These are phyloP conservation scores for Cafeteria roenbergensis DNA, from an alignment of 108 stramenopile genomes.

Conservation along the genomic window DNA sequence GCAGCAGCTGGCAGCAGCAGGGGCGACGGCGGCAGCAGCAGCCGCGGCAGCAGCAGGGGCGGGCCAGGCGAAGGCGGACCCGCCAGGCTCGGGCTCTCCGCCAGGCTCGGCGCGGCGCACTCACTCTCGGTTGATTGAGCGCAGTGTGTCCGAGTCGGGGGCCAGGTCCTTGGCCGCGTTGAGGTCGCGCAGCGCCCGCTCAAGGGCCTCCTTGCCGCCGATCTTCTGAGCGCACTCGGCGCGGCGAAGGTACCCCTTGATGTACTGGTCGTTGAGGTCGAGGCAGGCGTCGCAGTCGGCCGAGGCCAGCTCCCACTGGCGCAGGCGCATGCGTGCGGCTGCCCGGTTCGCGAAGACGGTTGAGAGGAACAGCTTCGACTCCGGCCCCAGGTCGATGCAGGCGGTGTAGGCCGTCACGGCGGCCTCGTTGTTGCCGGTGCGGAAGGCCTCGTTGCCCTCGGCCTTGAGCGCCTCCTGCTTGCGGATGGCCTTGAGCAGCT, in stretches of 20 bases:
- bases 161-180: conserved; percentile 1
- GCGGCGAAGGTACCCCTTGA: neutral
- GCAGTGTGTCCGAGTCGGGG: neutral
- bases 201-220: neutral
- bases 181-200: neutral
- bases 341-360: conserved; percentile 23
- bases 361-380: neutral
- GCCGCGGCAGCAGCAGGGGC: too few species aligned
- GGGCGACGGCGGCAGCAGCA: too few species aligned
- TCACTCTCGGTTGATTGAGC: neutral
- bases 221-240: conserved; percentile 6
- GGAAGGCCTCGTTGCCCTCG: conserved; percentile 14
- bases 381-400: conserved; percentile 14
- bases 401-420: conserved; percentile 12
- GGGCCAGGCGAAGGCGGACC: too few species aligned
- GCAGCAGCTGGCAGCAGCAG: too few species aligned
- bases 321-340: conserved; percentile 16
- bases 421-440: conserved; percentile 1
- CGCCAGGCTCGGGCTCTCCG: too few species aligned
- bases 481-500: conserved; percentile 2
- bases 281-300: conserved; percentile 2
- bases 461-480: conserved; percentile 11
- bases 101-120: neutral
- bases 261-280: neutral
- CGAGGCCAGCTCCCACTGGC: neutral